These are phyloP conservation scores for Closterium sp. DNA, from an alignment of 139 green algal genomes.

Conservation along the genomic window DNA sequence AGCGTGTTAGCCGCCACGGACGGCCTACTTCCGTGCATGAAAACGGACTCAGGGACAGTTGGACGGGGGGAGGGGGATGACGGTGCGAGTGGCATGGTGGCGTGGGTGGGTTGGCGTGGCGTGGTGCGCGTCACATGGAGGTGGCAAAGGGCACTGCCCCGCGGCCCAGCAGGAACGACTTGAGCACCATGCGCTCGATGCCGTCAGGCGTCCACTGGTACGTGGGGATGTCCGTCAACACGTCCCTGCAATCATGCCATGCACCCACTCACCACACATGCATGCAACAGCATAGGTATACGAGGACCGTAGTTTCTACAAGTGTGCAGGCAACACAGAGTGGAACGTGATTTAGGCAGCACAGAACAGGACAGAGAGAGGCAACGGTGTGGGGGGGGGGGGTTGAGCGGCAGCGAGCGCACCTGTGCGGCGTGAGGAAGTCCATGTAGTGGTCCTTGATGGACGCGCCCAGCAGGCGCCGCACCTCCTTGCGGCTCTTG, in stretches of 20 bases:
- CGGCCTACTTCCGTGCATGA: too few species aligned
- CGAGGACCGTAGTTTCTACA: too few species aligned
- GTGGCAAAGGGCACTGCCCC: neutral
- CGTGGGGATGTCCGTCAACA: conserved; percentile 12
- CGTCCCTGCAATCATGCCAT: neutral
- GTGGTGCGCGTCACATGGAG: neutral
- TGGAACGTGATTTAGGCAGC: neutral
- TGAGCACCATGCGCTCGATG: conserved; percentile 20
- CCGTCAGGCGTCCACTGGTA: conserved; percentile 10
- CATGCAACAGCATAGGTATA: too few species aligned
- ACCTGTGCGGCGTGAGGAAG: conserved; percentile 22
- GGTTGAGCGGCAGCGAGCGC: neutral
- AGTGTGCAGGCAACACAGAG: neutral
- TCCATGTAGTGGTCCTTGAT: conserved; percentile 22
- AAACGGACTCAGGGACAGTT: too few species aligned
- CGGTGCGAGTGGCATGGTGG: neutral
- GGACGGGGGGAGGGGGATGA: neutral
- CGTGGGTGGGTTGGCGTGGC: neutral
- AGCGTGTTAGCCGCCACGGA: too few species aligned
- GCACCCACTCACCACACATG: neutral
- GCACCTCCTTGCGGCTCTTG: neutral
- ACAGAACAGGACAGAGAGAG: neutral
- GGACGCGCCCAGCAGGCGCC: neutral
- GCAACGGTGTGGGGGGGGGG: neutral
- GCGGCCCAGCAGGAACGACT: conserved; percentile 4